Base-by-base conservation (phyloP, 257 asterid genomes). In the Cordia subcordata region DNA sequence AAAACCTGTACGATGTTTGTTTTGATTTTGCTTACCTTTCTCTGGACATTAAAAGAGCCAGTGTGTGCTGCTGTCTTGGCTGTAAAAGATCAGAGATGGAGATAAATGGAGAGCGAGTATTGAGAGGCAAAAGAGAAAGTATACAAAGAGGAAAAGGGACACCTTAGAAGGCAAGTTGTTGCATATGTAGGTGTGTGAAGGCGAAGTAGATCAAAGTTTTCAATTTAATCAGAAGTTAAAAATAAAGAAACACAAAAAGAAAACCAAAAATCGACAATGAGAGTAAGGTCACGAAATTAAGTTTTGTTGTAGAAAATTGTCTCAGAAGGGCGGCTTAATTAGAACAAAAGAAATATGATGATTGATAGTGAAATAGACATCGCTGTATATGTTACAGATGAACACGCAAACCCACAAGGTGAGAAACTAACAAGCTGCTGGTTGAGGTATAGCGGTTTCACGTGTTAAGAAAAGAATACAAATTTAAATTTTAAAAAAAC, bases 31-130 rank as follows among this genome's bases (percentile, higher is more conserved):
- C 57, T 21, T 78, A 82, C 95, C 94, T 89, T 73, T 80, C 83
- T 71, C 85, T 77, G 74, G 95, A 84, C 89, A 89, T 86, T 67
- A 42, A 75, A 74, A 67, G 65, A 60, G 52, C 63, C 72, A 64
- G 45, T 42, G 10, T 42, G n/a, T 21, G n/a, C n/a, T n/a, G n/a
- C 37, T 61, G 40, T 19, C 16, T 32, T 50, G 57, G 27, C 13
- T 42, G 55, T 47, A 13, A n/a, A 64, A 71, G 70, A 56, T 69
- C 58, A 13, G 23, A 35, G 49, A 38, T 49, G 19, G 62, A 50
- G 42, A 32, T 14, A 39, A 19, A 57, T 3, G 15, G 12, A 35
- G 49, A 50, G 55, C 23, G 63, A 42, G 47, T 42, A 42, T 42
- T 42, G 47, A 39, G 64, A 17, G 58, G 14, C 8, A 39, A 5